These are phyloP conservation scores for Daucus carota DNA, from an alignment of 129 eudicot genomes.

Conservation along the genomic window DH1_v3.0 NC_030382.2:43308501-43309000, in stretches of 20 bases:
- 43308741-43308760: conserved; percentile 94
- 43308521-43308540: conserved; percentile 89
- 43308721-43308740: conserved; percentile 81
- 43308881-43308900: not conserved
- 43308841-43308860: conserved; percentile 2
- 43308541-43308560: conserved; percentile 91
- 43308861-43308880: not conserved
- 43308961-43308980: not conserved
- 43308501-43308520: conserved; percentile 23
- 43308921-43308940: not conserved
- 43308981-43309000: not conserved
- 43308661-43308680: not conserved
- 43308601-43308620: conserved; percentile 80
- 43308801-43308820: conserved; percentile 74
- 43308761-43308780: conserved; percentile 69
- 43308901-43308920: not conserved
- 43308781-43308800: conserved; percentile 97
- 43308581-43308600: conserved; percentile 93
- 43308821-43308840: conserved; percentile 49
- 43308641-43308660: not conserved
- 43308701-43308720: not conserved
- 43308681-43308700: conserved; percentile 6
- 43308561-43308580: conserved; percentile 85
- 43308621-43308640: conserved; percentile 43
- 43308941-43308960: not conserved